Percentiles rank a stretch among this genome's conserved stretches.
Conservation (phyloP, 768 basidiomycete species). For the Rhodotorula toruloides region DNA sequence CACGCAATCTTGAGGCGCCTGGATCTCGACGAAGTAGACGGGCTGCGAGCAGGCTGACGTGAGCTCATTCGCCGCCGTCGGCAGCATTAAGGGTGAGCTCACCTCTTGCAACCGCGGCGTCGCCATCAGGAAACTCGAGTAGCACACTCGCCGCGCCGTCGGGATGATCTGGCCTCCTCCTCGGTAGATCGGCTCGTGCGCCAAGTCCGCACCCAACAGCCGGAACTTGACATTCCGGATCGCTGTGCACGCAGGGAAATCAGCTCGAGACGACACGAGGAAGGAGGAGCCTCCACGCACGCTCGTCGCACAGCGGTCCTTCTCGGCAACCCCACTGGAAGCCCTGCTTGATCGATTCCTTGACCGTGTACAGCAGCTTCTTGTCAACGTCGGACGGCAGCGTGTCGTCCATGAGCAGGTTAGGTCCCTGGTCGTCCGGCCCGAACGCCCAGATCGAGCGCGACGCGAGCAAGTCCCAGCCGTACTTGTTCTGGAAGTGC, state of each 20-base stretch:
- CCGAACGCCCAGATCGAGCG: constrained; percentile 99
- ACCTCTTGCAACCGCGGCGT: constrained; percentile 41
- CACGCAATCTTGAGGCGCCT: constrained; percentile 96
- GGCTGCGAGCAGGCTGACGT: constrained; percentile 69
- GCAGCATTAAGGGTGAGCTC: constrained; percentile 40
- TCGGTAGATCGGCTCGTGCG: constrained; percentile 93
- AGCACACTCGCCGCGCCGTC: constrained; percentile 96
- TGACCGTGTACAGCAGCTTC: constrained; percentile 78
- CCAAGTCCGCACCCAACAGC: constrained; percentile 81
- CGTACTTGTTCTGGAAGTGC: constrained; percentile 94
- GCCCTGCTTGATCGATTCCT: constrained; percentile 94
- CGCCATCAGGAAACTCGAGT: constrained; percentile 97
- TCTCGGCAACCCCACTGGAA: constrained; percentile 99
- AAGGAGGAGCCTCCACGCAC: constrained; percentile 55
- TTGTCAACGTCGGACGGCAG: constrained; percentile 95
- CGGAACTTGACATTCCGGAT: constrained; percentile 99
- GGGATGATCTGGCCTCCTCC: constrained; percentile 98
- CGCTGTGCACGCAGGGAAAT: constrained; percentile 53
- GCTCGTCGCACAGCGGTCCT: constrained; percentile 96
- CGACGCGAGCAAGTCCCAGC: constrained; percentile 95
- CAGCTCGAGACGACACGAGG: neutral
- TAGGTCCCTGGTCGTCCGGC: constrained; percentile 90
- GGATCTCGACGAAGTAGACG: constrained; percentile 98
- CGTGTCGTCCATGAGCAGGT: constrained; percentile 90
- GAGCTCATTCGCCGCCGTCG: neutral